Percentiles rank a stretch among this genome's conserved stretches.
Evolutionary conservation across 148 eudicot genomes (phyloP).

Genomic region (Cornus controversa): DNA sequence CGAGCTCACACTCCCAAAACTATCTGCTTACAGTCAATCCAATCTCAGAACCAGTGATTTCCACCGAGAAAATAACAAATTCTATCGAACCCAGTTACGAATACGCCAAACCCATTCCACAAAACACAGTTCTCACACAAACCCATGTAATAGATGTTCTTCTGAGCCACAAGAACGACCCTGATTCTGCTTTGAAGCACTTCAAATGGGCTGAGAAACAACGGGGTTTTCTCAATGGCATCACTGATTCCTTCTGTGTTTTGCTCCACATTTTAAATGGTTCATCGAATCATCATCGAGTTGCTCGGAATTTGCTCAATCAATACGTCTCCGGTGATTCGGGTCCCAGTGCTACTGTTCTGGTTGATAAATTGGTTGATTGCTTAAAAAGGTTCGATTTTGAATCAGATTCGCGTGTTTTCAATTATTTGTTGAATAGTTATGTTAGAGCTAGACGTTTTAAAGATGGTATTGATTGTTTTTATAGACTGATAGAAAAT

Average conservation of each 20-base stretch:
- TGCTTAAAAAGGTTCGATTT: slow-evolving; percentile 37
- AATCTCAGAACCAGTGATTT: slow-evolving; percentile 12
- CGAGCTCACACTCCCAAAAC: slow-evolving; percentile 12
- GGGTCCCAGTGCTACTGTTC: slow-evolving; percentile 27
- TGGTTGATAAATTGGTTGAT: slow-evolving; percentile 38
- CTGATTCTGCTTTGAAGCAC: slow-evolving; percentile 42
- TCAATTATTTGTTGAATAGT: slow-evolving; percentile 49
- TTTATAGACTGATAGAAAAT: slow-evolving; percentile 38
- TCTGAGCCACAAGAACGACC: slow-evolving; percentile 37
- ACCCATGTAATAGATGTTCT: slow-evolving; percentile 31
- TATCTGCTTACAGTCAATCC: slow-evolving; percentile 1
- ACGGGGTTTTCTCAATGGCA: slow-evolving; percentile 21
- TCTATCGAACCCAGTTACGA: slow-evolving; percentile 8
- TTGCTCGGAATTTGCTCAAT: slow-evolving; percentile 23
- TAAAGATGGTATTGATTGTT: slow-evolving; percentile 54
- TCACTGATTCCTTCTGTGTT: slow-evolving; percentile 45
- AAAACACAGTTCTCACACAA: slow-evolving; percentile 19
- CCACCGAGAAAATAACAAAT: not conserved
- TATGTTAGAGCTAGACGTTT: slow-evolving; percentile 39
- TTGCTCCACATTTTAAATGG: slow-evolving; percentile 53
- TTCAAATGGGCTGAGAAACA: slow-evolving; percentile 34
- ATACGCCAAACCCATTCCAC: slow-evolving; percentile 22
- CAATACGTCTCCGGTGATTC: slow-evolving; percentile 23
- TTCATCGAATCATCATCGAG: slow-evolving; percentile 16
- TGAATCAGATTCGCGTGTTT: slow-evolving; percentile 27